Evolutionary conservation across 176 grass and related monocot species (phyloP), one percentile per base, ranked within the genome.

Genomic region (Areca catechu): DNA sequence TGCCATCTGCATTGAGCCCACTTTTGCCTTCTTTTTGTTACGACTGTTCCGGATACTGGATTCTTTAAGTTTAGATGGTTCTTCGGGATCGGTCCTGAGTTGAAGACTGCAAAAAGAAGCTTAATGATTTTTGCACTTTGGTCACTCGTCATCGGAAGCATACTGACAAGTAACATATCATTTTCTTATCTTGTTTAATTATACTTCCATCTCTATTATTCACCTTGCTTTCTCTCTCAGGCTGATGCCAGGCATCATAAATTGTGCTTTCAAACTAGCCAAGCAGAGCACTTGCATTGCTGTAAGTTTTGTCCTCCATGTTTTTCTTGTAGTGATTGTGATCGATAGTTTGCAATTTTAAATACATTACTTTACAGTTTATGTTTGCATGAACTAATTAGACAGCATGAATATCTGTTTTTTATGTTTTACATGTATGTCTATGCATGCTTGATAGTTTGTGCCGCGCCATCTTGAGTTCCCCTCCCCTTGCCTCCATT

Each of bases 91-190:
- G 48, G 37, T 51, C 27, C 30, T 58, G 52, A 83, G 66, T 67
- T 86, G 54, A 95, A 86, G 60, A 89, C 79, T 76, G 86, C 82
- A 81, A 95, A 95, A 69, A 95, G 90, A 79, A 74, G 86, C 68
- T 79, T 95, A 54, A 71, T 86, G 30, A 83, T 95, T 68, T 89
- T 83, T 89, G 82, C 60, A 69, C 76, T 56, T 79, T 95, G 62
- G 76, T 95, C 30, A 89, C 79, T 51, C 85, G 85, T 24, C 90
- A 95, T 53, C 63, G 90, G 68, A 95, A 86, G 66, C 79, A 89
- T 66, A 71, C 86, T 59, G 90, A 95, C 61, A 74, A 83, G 90
- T 95, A 79, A 57, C 63, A 71, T 67, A 30, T 56, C 56, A 48
- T 22, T 16, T 79, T 58, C 68, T 48, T n/a, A 60, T 10, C 51